Base-by-base conservation (phyloP, 108 stramenopile species). In the Stephanodiscus minutulus region DNA sequence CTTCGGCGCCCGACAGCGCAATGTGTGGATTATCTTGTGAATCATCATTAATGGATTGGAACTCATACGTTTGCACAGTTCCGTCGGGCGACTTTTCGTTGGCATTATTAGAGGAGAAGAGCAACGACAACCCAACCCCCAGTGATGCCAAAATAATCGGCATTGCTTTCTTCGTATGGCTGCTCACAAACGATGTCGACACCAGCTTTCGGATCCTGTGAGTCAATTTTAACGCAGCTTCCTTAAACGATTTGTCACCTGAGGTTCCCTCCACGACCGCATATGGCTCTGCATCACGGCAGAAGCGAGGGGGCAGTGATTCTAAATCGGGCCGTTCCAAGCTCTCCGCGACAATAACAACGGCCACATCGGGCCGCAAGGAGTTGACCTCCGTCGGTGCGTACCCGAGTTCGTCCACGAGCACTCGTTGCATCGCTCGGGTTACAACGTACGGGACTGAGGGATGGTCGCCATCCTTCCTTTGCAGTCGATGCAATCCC, bases 351-450 rank as follows among this genome's bases (percentile, higher is more conserved):
- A 66, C 65, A 3, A 66, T 12, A 8, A 66, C 63, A 13, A 66
- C 73, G 47, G 73, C 73, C 27, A 66, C 73, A 59, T 73, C 73
- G 17, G 73, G 65, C 41, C 58, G n/a, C 73, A 73, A 66, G 1
- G 43, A 24, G 20, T 66, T 5, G 0, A 66, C 73, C 56, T 73
- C 73, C 6, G 12, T 33, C 33, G 63, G 41, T 3, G 55, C 46
- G 46, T 73, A 73, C 9, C 72, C 72, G 8, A 73, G 43, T 46
- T 73, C 62, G n/a, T 73, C 64, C 18, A 73, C 46, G 41, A 73
- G 55, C 20, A 73, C 55, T 3, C 27, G 53, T 39, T 58, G 63
- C 72, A 73, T 73, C 28, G 63, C 64, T 18, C 72, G 52, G 0
- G 72, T 73, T 10, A 73, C 65, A 6, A 73, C 56, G 22, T 73